A percentile compares a stretch with the other conserved stretches of the same genome.
Conservation (phyloP, 257 asterid genomes). For the Verbena officinalis region DNA sequence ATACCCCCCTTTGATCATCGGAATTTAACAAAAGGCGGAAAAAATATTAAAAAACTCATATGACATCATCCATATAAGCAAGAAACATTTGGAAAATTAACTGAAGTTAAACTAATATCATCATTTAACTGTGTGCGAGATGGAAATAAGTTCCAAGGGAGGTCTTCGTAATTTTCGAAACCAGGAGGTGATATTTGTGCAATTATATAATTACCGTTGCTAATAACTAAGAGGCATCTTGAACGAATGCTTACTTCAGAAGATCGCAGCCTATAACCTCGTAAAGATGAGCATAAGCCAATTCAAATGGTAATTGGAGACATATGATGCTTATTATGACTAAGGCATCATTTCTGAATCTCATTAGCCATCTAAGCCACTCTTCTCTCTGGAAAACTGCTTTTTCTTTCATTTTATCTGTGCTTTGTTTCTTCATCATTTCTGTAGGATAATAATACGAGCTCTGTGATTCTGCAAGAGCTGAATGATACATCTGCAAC, state of each 20-base stretch:
- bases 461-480: constrained; percentile 48
- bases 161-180: no score
- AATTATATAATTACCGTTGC: background rate
- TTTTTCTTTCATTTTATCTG: constrained; percentile 59
- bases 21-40: no score
- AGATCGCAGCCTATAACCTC: constrained; percentile 63
- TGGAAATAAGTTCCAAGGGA: no score
- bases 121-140: no score
- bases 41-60: no score
- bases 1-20: no score
- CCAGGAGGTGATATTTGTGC: no score
- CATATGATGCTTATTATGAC: constrained; percentile 77
- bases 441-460: constrained; percentile 51
- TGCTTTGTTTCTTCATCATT: constrained; percentile 51
- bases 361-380: constrained; percentile 84
- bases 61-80: no score
- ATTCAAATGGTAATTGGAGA: constrained; percentile 94
- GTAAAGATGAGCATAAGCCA: constrained; percentile 90
- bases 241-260: constrained; percentile 63
- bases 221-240: background rate
- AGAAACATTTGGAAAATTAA: no score
- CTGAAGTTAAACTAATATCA: no score
- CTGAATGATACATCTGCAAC: constrained; percentile 69
- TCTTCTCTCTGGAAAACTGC: constrained; percentile 81
- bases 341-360: constrained; percentile 86